Percentiles rank a stretch among this genome's conserved stretches.
Conservation (phyloP, 148 eudicot species). For the Nyssa sinensis region DNA sequence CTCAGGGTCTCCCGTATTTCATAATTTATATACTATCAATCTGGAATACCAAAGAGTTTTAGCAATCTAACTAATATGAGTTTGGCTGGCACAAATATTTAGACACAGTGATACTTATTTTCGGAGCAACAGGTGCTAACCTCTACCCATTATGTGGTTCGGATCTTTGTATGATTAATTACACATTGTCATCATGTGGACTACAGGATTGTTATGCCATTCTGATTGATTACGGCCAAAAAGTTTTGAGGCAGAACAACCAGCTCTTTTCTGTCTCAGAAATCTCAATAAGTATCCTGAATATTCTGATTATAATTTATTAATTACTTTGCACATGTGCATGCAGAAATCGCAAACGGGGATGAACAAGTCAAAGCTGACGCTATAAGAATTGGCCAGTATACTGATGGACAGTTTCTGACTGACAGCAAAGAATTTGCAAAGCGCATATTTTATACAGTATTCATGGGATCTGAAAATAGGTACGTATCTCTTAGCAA, state of each 20-base stretch:
- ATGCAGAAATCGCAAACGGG: constrained; percentile 70
- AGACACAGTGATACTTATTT: too few relatives aligned
- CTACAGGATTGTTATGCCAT: too few relatives aligned
- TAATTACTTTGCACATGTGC: background rate
- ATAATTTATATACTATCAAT: too few relatives aligned
- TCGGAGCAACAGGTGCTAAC: too few relatives aligned
- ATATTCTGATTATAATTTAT: background rate
- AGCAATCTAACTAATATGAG: too few relatives aligned
- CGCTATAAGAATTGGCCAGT: constrained; percentile 89
- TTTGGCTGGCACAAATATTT: too few relatives aligned
- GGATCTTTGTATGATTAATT: too few relatives aligned
- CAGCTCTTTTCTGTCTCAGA: background rate
- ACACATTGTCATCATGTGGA: too few relatives aligned
- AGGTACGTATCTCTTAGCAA: constrained; percentile 47
- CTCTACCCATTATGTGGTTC: too few relatives aligned
- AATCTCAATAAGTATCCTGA: background rate
- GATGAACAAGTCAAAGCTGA: constrained; percentile 90
- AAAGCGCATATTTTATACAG: constrained; percentile 84
- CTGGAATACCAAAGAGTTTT: too few relatives aligned
- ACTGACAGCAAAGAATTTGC: constrained; percentile 89
- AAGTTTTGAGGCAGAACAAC: background rate
- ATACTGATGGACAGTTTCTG: constrained; percentile 82
- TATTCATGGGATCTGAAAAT: constrained; percentile 95
- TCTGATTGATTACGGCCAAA: background rate
- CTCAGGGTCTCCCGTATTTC: too few relatives aligned